phyloP scores from a whole-genome alignment of 164 flowering plant species.

The Vitis rotundifolia region DNA sequence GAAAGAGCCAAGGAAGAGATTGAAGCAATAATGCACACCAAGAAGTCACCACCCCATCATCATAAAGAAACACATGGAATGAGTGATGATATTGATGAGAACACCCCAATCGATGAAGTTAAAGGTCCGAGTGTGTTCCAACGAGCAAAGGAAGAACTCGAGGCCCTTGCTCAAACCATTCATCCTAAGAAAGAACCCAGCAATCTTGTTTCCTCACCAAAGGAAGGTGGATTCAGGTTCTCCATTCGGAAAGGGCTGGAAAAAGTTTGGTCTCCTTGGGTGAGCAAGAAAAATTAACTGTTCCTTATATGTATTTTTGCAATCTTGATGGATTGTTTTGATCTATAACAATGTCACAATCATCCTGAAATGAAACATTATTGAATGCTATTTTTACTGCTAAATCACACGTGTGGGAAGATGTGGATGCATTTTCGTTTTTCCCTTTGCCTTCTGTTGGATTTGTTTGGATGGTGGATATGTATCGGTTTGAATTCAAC shows the following conservation, averaged over 20 bases:
- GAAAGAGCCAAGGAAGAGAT: conserved; percentile 25
- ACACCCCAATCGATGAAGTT: conserved; percentile 33
- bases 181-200: conserved; percentile 30
- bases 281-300: conserved; percentile 15
- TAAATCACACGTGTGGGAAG: too few species aligned
- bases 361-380: too few species aligned
- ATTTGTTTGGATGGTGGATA: too few species aligned
- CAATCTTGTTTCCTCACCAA: conserved; percentile 8
- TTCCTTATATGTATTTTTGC: too few species aligned
- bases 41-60: conserved; percentile 21
- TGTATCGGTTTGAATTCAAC: too few species aligned
- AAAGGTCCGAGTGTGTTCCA: conserved; percentile 44
- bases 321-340: too few species aligned
- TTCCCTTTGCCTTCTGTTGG: too few species aligned
- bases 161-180: conserved; percentile 27
- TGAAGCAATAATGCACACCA: conserved; percentile 17
- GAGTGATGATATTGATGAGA: conserved; percentile 40
- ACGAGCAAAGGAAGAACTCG: conserved; percentile 45
- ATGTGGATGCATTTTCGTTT: too few species aligned
- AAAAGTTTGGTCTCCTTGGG: conserved; percentile 25
- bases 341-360: too few species aligned
- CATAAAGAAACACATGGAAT: conserved; percentile 45
- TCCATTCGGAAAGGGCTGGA: conserved; percentile 28
- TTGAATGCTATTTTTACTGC: too few species aligned
- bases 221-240: conserved; percentile 25